Conservation (phyloP, 2,329 filamentous ascomycete genomes). For the Atkinsonella hypoxylon region DNA sequence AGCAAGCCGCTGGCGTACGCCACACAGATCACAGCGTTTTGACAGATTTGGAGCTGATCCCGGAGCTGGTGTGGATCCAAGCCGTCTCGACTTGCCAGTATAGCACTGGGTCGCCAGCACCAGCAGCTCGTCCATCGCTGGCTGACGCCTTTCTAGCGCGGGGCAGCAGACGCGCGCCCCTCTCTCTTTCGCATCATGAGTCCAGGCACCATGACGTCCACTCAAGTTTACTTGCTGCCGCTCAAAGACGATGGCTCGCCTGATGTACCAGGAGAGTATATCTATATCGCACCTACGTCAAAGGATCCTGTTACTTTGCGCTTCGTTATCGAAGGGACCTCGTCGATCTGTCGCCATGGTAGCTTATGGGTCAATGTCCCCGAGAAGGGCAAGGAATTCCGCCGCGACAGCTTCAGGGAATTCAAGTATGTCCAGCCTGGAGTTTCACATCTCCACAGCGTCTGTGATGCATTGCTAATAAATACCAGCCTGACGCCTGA, state of each 20-base stretch:
- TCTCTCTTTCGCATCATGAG: conserved; percentile 35
- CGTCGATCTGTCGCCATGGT: conserved; percentile 87
- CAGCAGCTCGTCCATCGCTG: neutral
- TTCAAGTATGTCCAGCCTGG: conserved; percentile 58
- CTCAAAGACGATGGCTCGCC: conserved; percentile 90
- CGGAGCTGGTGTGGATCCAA: conserved; percentile 4
- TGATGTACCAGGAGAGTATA: conserved; percentile 77
- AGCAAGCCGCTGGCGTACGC: too few relatives aligned
- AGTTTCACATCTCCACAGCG: too few relatives aligned
- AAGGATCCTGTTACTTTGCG: conserved; percentile 67
- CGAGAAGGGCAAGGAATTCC: conserved; percentile 60
- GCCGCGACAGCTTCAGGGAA: conserved; percentile 68
- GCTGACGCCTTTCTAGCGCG: conserved; percentile 7
- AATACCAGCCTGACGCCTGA: conserved; percentile 63
- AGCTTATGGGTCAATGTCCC: conserved; percentile 97
- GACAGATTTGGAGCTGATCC: neutral
- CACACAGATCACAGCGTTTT: neutral
- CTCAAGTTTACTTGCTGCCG: conserved; percentile 74
- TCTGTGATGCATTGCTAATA: neutral
- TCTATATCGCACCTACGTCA: conserved; percentile 71
- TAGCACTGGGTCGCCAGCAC: neutral
- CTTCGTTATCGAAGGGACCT: conserved; percentile 87
- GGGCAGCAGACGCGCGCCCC: conserved; percentile 10
- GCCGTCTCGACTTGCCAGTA: neutral
- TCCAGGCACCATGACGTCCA: conserved; percentile 50